Evolutionary conservation across 768 basidiomycete species (phyloP).

Genomic region (Hericium rajendrae): DNA sequence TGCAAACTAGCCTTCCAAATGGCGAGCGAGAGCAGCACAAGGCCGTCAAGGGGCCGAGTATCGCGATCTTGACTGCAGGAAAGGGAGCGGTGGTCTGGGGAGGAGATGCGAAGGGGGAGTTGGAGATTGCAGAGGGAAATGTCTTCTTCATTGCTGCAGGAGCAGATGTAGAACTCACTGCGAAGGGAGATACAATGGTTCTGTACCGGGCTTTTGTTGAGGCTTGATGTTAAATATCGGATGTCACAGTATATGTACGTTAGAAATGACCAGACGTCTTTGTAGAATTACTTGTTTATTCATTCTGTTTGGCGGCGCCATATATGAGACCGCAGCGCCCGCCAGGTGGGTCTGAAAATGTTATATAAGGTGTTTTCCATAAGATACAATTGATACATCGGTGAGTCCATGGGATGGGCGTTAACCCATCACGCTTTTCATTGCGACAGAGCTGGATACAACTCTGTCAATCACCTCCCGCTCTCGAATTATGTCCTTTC

Average conservation of each 20-base stretch:
- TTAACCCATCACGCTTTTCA: constrained; percentile 54
- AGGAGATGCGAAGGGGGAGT: constrained; percentile 17
- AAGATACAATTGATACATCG: no score
- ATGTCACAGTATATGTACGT: background rate
- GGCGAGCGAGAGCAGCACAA: constrained; percentile 45
- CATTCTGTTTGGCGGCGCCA: background rate
- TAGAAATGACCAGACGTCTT: background rate
- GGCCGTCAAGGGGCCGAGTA: constrained; percentile 72
- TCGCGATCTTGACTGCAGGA: constrained; percentile 71
- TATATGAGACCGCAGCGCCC: no score
- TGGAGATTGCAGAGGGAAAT: constrained; percentile 51
- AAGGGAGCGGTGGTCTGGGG: constrained; percentile 47
- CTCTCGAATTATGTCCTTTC: constrained; percentile 27
- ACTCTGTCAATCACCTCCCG: constrained; percentile 46
- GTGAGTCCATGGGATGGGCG: no score
- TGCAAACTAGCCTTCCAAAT: constrained; percentile 42
- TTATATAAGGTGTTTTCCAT: no score
- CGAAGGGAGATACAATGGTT: constrained; percentile 32
- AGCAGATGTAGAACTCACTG: constrained; percentile 38
- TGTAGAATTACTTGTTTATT: background rate
- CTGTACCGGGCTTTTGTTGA: constrained; percentile 68
- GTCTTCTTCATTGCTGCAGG: constrained; percentile 80
- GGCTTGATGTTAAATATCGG: constrained; percentile 8
- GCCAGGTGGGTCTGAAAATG: no score
- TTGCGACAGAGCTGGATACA: constrained; percentile 70